phyloP scores from a whole-genome alignment of 768 basidiomycete genomes.

The Termitomyces sp. region DNA sequence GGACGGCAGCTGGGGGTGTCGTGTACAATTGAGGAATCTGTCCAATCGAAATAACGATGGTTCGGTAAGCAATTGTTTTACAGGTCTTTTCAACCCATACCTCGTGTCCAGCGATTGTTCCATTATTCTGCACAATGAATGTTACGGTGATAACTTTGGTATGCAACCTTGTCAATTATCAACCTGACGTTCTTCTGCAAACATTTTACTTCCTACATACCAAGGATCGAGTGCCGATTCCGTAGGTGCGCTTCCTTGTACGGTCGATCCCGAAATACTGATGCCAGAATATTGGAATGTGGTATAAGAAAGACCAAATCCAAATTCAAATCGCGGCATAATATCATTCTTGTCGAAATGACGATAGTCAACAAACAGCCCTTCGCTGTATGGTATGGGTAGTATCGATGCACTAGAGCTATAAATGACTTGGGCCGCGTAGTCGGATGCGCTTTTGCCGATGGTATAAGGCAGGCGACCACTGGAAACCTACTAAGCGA shows the following conservation, averaged over 20 bases:
- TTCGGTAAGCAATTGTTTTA: background rate
- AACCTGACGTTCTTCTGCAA: background rate
- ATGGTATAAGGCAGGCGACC: slow-evolving; percentile 49
- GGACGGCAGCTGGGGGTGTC: slow-evolving; percentile 40
- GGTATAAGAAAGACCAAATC: slow-evolving; percentile 54
- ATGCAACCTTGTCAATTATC: slow-evolving; percentile 36
- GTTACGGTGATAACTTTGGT: slow-evolving; percentile 45
- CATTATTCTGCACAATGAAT: slow-evolving; percentile 50
- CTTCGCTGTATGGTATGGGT: slow-evolving; percentile 55
- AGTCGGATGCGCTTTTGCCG: slow-evolving; percentile 49
- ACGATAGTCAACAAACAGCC: slow-evolving; percentile 54
- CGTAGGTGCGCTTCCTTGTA: slow-evolving; percentile 34
- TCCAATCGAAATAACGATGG: background rate
- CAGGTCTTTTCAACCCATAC: slow-evolving; percentile 21
- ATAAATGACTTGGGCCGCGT: slow-evolving; percentile 45
- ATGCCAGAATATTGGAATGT: slow-evolving; percentile 46
- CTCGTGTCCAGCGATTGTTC: slow-evolving; percentile 49
- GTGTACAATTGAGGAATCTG: slow-evolving; percentile 56
- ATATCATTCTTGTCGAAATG: slow-evolving; percentile 46
- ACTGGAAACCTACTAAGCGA: slow-evolving; percentile 16
- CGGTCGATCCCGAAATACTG: slow-evolving; percentile 33
- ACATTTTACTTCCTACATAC: slow-evolving; percentile 22
- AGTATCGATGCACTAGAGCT: slow-evolving; percentile 30
- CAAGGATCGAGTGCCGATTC: slow-evolving; percentile 50
- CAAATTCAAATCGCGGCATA: slow-evolving; percentile 44